Base-by-base conservation (phyloP, 768 basidiomycete species). In the Suillus subalutaceus region DNA sequence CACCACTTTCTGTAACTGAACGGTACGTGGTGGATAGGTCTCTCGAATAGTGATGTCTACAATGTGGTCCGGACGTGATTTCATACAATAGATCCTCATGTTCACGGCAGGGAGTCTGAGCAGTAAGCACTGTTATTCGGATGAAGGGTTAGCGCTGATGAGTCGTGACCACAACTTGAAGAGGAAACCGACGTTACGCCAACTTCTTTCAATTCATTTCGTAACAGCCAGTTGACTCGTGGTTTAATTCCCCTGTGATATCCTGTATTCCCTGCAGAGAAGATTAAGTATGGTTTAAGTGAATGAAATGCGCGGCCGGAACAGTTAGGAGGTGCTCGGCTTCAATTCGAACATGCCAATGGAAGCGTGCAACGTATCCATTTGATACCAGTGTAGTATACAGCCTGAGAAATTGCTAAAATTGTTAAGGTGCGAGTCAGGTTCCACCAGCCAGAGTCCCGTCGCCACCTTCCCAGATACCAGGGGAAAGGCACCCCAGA, bases 401-500 rank as follows among this genome's bases (percentile, higher is more conserved):
- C 59, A 32, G 4, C 41, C 26, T 30, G 26, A 30, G 58, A 43
- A 41, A 13, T 35, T 12, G 40, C 16, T 26, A 41, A 26, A 26
- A 59, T 2, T 60, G 40, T 23, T 26, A 41, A 41, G 57, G 57
- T 3, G 23, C 26, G 8, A 30, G 41, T 60, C 12, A 60, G 37
- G 26, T 60, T 60, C 26, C 40, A 30, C 20, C 16, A 26, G 16
- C 23, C 23, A 23, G 16, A 30, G 16, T 4, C 13, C 23, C 40
- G 43, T 9, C 41, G 6, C 41, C 12, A 6, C 12, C 41, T 20
- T 30, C 18, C 20, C 12, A 5, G 1, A 7, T 10, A 26, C 40
- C 6, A 3, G 55, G 20, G 32, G 41, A 12, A n/a, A 78, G 59
- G 41, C 66, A 72, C 46, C 75, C 76, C 6, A 78, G 65, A 5